Conservation (phyloP, 2,329 filamentous ascomycete genomes). For the Hypoxylon sp. region DNA sequence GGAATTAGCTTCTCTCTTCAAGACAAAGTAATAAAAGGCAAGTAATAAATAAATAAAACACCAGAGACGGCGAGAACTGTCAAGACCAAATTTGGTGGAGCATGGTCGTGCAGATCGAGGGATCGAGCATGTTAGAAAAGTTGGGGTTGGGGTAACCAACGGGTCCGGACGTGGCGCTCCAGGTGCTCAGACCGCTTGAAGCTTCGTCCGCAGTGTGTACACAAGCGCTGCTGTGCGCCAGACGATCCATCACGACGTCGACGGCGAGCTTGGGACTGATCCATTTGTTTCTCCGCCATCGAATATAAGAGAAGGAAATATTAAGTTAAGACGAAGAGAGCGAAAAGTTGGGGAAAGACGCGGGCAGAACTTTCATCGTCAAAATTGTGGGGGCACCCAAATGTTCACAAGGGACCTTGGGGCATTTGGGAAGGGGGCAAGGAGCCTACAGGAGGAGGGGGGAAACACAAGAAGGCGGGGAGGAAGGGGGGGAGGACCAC, state of each 20-base stretch:
- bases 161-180: conserved; percentile 63
- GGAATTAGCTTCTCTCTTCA: conserved; percentile 30
- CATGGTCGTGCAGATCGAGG: conserved; percentile 44
- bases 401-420: conserved; percentile 42
- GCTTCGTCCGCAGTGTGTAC: conserved; percentile 60
- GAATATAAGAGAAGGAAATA: conserved; percentile 28
- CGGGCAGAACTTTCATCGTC: conserved; percentile 43
- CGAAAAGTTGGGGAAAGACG: conserved; percentile 45
- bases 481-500: conserved; percentile 5
- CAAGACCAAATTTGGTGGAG: conserved; percentile 31
- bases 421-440: conserved; percentile 6
- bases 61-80: not conserved
- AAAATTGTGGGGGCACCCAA: conserved; percentile 46
- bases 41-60: conserved; percentile 1
- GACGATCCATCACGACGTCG: conserved; percentile 53
- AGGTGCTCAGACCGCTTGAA: conserved; percentile 64
- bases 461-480: conserved; percentile 4
- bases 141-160: conserved; percentile 57
- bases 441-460: conserved; percentile 4
- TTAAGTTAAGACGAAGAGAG: conserved; percentile 38
- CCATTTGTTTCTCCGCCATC: conserved; percentile 53
- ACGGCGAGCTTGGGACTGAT: conserved; percentile 51
- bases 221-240: conserved; percentile 53
- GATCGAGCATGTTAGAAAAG: conserved; percentile 24
- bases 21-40: not conserved